Base-by-base conservation (phyloP, 2,329 filamentous ascomycete species). In the Ilyonectria destructans region DNA sequence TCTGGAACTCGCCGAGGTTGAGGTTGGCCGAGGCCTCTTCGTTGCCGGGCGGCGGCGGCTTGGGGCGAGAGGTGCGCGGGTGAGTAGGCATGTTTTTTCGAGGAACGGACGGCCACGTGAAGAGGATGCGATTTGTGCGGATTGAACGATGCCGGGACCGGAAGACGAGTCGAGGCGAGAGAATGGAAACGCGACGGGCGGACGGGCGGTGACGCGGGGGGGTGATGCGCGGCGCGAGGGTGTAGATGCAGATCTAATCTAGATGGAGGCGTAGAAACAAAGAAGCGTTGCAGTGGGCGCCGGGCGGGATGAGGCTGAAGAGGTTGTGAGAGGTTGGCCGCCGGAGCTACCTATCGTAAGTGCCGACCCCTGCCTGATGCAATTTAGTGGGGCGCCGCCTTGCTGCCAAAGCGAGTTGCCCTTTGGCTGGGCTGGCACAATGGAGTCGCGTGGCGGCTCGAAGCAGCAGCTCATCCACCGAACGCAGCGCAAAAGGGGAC, bases 1-100 rank as follows among this genome's bases (percentile, higher is more conserved):
- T 88, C 76, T 97, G 91, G 83, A 98, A 98, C 80, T 98, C 96
- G 83, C 96, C 96, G 12, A 99, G 92, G 80, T 92, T 93, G 71
- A 98, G 90, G 62, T 90, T 90, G 8, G 89, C 86, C 57, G 92
- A 91, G 26, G 96, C 95, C 84, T 98, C 95, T 82, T 98, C 96
- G 80, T 97, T 95, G 79, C 93, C 92, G 65, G 90, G 88, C 55
- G 89, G 88, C 51, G 87, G 85, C 71, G 91, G 92, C 82, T 92
- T 94, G 69, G 88, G 86, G 68, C 92, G 91, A 62, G 91, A 91
- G 31, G 89, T 90, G 58, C 75, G 73, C 57, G 71, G 66, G 61
- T 77, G 73, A 35, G 54, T 55, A 17, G 67, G 62, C 69, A 75
- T 70, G 58, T 62, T 69, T 74, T 19, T 69, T 69, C 49, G 67